phyloP scores from a whole-genome alignment of 768 basidiomycete species.

The Tulasnella sp. region DNA sequence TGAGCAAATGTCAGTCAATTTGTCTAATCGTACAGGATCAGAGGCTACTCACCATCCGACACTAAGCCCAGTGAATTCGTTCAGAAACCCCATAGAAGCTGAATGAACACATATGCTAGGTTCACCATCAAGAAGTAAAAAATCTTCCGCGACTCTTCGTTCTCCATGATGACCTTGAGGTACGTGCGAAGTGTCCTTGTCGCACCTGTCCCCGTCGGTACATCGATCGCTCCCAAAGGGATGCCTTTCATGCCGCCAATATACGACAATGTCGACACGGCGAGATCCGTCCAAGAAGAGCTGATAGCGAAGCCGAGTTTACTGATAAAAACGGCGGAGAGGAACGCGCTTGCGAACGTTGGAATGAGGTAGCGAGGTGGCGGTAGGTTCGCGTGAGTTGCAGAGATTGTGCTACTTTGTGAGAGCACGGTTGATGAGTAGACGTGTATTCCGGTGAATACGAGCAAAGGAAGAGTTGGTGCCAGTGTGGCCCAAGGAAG shows the following conservation, averaged over 20 bases:
- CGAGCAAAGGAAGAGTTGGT: background rate
- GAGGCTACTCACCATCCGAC: slow-evolving; percentile 68
- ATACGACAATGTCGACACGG: slow-evolving; percentile 47
- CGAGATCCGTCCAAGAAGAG: slow-evolving; percentile 41
- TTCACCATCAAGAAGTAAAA: slow-evolving; percentile 96
- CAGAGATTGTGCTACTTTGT: background rate
- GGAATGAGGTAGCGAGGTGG: background rate
- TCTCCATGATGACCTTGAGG: slow-evolving; percentile 81
- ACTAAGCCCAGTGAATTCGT: slow-evolving; percentile 95
- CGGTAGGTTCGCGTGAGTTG: background rate
- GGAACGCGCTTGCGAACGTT: background rate
- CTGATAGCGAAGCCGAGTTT: slow-evolving; percentile 40
- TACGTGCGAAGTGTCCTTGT: slow-evolving; percentile 35
- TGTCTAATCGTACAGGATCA: background rate
- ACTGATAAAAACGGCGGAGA: slow-evolving; percentile 30
- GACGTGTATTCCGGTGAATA: slow-evolving; percentile 43
- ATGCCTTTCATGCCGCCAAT: slow-evolving; percentile 33
- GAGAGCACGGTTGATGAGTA: slow-evolving; percentile 26
- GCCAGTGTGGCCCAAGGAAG: slow-evolving; percentile 18
- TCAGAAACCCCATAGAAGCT: slow-evolving; percentile 95
- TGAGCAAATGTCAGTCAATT: background rate
- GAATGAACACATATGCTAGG: slow-evolving; percentile 90
- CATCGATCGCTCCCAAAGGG: slow-evolving; percentile 4
- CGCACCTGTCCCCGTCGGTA: slow-evolving; percentile 16
- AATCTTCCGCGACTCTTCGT: slow-evolving; percentile 86